Percentiles rank a stretch among this genome's conserved stretches.
Evolutionary conservation across 1,139 yeast genomes (phyloP).

Genomic region (Taiozyma onychis): DNA sequence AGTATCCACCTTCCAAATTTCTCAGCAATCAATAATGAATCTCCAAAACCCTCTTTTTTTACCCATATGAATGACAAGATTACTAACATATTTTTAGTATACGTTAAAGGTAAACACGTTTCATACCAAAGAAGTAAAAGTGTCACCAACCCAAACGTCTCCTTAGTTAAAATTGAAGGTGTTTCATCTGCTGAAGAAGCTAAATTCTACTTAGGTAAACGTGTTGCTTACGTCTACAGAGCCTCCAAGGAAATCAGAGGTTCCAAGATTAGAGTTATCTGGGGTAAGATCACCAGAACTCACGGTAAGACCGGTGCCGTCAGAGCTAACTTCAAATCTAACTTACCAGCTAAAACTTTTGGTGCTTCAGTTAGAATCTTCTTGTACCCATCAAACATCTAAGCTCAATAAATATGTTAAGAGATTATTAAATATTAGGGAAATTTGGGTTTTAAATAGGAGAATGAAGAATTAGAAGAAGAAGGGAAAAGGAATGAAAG

Average conservation of each 20-base stretch:
- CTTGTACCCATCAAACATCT: constrained; percentile 99
- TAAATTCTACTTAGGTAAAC: constrained; percentile 98
- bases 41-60: neutral
- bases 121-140: constrained; percentile 99
- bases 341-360: constrained; percentile 99
- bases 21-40: neutral
- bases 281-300: constrained; percentile 98
- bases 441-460: neutral
- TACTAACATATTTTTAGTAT: constrained; percentile 63
- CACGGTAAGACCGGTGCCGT: constrained; percentile 99
- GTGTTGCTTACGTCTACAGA: constrained; percentile 99
- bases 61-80: neutral
- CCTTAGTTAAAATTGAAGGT: constrained; percentile 96
- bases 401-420: constrained; percentile 30
- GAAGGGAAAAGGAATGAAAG: neutral
- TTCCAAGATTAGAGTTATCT: constrained; percentile 97
- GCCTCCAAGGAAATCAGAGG: constrained; percentile 98
- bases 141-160: constrained; percentile 97
- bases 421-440: neutral
- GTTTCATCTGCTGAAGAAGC: constrained; percentile 90
- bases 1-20: neutral
- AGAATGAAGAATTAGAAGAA: neutral
- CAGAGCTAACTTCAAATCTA: constrained; percentile 98
- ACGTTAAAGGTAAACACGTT: constrained; percentile 99
- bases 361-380: constrained; percentile 99